Percentiles rank a stretch among this genome's conserved stretches.
Evolutionary conservation across 164 flowering plant genomes (phyloP).

Genomic region (Saururus chinensis): DNA sequence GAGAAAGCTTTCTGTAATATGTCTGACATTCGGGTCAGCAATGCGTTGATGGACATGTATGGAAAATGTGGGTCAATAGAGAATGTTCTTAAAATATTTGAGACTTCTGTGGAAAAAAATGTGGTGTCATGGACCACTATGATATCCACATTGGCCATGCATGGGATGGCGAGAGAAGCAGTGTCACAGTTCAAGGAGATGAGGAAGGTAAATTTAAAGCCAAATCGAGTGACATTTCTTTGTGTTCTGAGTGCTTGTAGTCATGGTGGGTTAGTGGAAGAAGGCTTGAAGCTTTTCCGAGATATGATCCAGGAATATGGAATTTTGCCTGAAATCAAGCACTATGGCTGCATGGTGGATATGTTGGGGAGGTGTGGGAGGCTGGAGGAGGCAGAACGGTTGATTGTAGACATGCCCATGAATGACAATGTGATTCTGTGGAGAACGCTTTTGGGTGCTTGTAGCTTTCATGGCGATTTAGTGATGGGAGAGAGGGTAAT

Average conservation of each 20-base stretch:
- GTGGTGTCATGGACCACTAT: slow-evolving; percentile 21
- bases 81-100: slow-evolving; percentile 10
- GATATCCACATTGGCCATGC: slow-evolving; percentile 15
- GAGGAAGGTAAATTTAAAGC: slow-evolving; percentile 12
- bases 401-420: slow-evolving; percentile 13
- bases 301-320: slow-evolving; percentile 11
- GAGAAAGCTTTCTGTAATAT: slow-evolving; percentile 7
- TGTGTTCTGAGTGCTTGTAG: slow-evolving; percentile 20
- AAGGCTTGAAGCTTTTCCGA: slow-evolving; percentile 12
- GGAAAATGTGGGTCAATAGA: slow-evolving; percentile 37
- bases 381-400: slow-evolving; percentile 19
- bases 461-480: slow-evolving; percentile 17
- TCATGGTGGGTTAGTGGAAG: slow-evolving; percentile 21
- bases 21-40: slow-evolving; percentile 12
- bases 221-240: slow-evolving; percentile 19
- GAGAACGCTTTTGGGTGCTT: slow-evolving; percentile 23
- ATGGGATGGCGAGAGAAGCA: slow-evolving; percentile 17
- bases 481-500: slow-evolving; percentile 16
- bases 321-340: slow-evolving; percentile 16
- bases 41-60: slow-evolving; percentile 32
- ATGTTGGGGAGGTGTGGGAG: slow-evolving; percentile 22
- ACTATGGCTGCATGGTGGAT: slow-evolving; percentile 19
- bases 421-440: slow-evolving; percentile 12
- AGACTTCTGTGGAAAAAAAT: slow-evolving; percentile 7
- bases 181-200: slow-evolving; percentile 11